phyloP scores from a whole-genome alignment of 441 rosid genomes.

The Populus hybrid region DNA sequence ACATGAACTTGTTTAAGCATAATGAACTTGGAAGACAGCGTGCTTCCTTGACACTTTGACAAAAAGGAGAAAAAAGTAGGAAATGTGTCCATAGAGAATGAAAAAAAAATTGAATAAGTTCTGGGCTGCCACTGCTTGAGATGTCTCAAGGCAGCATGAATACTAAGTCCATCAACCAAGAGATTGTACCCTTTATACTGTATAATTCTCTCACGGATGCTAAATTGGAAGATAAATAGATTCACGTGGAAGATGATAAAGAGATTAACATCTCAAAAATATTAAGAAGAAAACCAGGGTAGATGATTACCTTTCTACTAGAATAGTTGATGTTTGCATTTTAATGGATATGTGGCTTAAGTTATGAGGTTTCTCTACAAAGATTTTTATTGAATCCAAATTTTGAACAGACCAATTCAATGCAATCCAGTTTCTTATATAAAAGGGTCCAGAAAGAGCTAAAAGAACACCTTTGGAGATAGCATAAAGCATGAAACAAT shows the following conservation, averaged over 20 bases:
- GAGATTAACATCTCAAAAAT: neutral
- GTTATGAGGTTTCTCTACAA: neutral
- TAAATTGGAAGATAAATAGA: neutral
- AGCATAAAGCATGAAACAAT: constrained; percentile 6
- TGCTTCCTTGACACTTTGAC: neutral
- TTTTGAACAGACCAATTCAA: neutral
- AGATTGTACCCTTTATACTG: neutral
- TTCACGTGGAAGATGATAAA: neutral
- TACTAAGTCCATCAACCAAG: no score
- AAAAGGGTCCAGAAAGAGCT: neutral
- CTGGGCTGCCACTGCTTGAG: neutral
- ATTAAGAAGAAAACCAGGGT: neutral
- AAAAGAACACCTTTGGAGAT: neutral
- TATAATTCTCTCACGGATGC: neutral
- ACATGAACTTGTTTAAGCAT: neutral
- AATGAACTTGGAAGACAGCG: neutral
- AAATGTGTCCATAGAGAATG: neutral
- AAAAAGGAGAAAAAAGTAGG: neutral
- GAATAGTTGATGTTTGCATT: neutral
- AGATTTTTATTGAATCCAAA: neutral
- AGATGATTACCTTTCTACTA: neutral
- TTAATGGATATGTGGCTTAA: neutral
- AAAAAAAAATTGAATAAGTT: neutral
- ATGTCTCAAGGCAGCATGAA: neutral
- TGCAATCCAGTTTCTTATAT: neutral